phyloP scores from a whole-genome alignment of 2,329 filamentous ascomycete species.

The Volutella citrinella region DNA sequence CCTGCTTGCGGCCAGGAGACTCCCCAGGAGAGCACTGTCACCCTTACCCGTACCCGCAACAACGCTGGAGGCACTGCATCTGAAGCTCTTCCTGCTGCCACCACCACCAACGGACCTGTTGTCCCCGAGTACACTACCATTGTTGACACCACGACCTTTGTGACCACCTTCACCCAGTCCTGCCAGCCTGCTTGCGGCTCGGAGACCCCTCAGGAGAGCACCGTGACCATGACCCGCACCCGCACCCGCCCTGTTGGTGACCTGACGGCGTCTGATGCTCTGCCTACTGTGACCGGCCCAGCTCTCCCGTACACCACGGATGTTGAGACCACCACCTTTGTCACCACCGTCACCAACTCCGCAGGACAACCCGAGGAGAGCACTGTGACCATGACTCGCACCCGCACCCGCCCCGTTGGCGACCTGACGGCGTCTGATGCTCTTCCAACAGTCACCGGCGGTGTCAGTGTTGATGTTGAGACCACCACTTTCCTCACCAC shows the following conservation, averaged over 20 bases:
- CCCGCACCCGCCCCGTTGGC: constrained; percentile 2
- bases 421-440: constrained; percentile 1
- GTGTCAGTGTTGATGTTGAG: neutral
- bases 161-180: constrained; percentile 1
- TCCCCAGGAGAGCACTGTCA: no score
- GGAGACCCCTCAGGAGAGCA: constrained; percentile 5
- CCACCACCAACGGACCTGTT: neutral
- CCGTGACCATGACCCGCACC: constrained; percentile 7
- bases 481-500: constrained; percentile 1
- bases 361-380: constrained; percentile 6
- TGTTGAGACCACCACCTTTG: constrained; percentile 1
- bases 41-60: constrained; percentile 12
- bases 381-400: constrained; percentile 6
- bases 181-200: constrained; percentile 1
- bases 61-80: constrained; percentile 3
- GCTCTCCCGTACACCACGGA: neutral
- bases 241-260: constrained; percentile 2
- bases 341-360: constrained; percentile 1
- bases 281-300: neutral
- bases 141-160: neutral
- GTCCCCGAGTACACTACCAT: neutral
- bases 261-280: constrained; percentile 1
- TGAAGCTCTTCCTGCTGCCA: constrained; percentile 2
- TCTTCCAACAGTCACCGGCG: neutral
- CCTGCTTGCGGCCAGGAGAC: no score